Conservation (phyloP, 495 filamentous ascomycete genomes). For the Xylaria acuta region DNA sequence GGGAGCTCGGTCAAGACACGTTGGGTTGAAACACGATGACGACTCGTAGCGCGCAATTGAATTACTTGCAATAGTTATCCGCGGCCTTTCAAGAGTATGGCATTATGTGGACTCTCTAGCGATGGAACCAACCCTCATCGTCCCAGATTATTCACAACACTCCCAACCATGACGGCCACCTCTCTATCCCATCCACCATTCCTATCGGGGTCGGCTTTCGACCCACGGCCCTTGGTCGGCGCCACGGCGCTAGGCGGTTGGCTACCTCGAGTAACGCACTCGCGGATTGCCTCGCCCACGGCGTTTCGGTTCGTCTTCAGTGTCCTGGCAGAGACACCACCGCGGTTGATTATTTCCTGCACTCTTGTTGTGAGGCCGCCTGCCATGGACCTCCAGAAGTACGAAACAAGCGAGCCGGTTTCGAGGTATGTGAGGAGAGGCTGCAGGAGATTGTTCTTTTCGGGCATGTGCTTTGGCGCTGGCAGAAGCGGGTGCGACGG, state of each 20-base stretch:
- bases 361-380: slow-evolving; percentile 77
- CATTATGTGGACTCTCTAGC: not conserved
- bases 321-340: slow-evolving; percentile 82
- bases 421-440: slow-evolving; percentile 81
- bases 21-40: not conserved
- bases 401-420: slow-evolving; percentile 83
- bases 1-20: not conserved
- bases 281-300: slow-evolving; percentile 76
- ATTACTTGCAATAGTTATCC: not conserved
- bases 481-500: slow-evolving; percentile 69
- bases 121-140: slow-evolving; percentile 37
- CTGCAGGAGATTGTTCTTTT: slow-evolving; percentile 67
- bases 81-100: not conserved
- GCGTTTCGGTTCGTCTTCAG: slow-evolving; percentile 75
- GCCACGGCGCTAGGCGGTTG: slow-evolving; percentile 55
- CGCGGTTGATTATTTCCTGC: slow-evolving; percentile 79
- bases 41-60: not conserved
- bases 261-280: slow-evolving; percentile 81
- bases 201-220: slow-evolving; percentile 43
- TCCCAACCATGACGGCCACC: slow-evolving; percentile 92
- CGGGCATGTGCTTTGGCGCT: slow-evolving; percentile 33
- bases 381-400: slow-evolving; percentile 90
- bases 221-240: slow-evolving; percentile 48
- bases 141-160: slow-evolving; percentile 60
- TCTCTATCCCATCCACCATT: slow-evolving; percentile 81